These are phyloP conservation scores for Citrus medica DNA, from an alignment of 345 rosid species.

Conservation along the genomic window DNA sequence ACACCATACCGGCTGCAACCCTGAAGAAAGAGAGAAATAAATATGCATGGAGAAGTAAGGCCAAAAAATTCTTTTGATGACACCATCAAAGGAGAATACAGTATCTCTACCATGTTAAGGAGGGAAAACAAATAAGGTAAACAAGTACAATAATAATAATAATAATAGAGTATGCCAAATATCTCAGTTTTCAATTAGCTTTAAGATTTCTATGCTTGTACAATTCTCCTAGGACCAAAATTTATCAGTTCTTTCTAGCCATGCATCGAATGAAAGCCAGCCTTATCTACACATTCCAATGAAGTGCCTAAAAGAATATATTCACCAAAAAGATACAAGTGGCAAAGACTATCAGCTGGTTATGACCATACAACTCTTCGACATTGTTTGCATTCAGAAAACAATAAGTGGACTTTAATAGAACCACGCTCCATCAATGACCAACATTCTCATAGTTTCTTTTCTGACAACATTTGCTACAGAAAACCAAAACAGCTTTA, in stretches of 20 bases:
- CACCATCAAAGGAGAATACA: background rate
- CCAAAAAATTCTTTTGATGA: background rate
- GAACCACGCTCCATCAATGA: background rate
- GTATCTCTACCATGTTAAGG: background rate
- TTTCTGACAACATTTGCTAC: background rate
- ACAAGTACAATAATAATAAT: background rate
- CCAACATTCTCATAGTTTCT: background rate
- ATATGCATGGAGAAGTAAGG: background rate
- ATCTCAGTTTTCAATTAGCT: background rate
- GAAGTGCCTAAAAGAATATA: background rate
- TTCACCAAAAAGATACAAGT: background rate
- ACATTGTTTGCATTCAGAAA: background rate
- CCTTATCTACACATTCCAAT: background rate
- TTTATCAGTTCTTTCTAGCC: background rate
- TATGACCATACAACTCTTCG: background rate
- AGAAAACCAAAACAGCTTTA: background rate
- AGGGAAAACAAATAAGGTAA: background rate
- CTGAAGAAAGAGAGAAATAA: conserved; percentile 32
- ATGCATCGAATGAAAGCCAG: background rate
- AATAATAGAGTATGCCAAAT: background rate
- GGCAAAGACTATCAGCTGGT: background rate
- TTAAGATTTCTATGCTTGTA: background rate
- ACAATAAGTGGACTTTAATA: background rate
- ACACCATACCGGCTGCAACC: conserved; percentile 70
- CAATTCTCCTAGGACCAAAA: background rate